Percentiles rank a stretch among this genome's conserved stretches.
These are phyloP conservation scores for Vanderwaltozyma polyspora DNA, from an alignment of 805 yeast genomes.

Conservation along the genomic window DNA sequence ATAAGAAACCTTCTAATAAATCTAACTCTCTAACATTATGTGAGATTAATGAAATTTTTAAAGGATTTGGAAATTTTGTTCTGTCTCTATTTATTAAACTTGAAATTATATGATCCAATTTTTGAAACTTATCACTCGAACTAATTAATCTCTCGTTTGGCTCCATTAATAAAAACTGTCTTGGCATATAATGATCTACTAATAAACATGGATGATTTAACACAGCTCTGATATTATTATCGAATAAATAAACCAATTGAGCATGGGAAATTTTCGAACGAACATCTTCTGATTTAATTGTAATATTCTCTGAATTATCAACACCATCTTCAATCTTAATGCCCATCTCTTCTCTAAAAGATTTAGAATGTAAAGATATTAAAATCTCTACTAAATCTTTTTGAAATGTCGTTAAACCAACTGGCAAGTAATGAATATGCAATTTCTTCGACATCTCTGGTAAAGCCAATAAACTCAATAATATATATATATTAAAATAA, in stretches of 20 bases:
- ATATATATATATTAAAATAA: no score
- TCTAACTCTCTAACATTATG: conserved; percentile 60
- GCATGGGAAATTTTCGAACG: conserved; percentile 30
- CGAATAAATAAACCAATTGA: conserved; percentile 21
- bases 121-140: conserved; percentile 49
- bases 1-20: conserved; percentile 61
- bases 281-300: conserved; percentile 22
- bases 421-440: conserved; percentile 27
- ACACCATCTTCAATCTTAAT: conserved; percentile 1
- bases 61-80: conserved; percentile 4
- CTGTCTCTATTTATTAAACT: conserved; percentile 12
- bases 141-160: conserved; percentile 42
- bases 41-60: conserved; percentile 38
- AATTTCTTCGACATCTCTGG: conserved; percentile 2
- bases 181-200: conserved; percentile 71
- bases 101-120: conserved; percentile 37
- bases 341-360: conserved; percentile 14
- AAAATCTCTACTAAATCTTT: conserved; percentile 34
- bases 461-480: no score
- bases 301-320: conserved; percentile 1
- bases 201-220: conserved; percentile 58
- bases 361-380: conserved; percentile 32
- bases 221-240: conserved; percentile 35
- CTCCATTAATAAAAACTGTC: conserved; percentile 54
- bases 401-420: conserved; percentile 35